phyloP scores from a whole-genome alignment of 352 stramenopile species.

The Phytophthora sojae region DNA sequence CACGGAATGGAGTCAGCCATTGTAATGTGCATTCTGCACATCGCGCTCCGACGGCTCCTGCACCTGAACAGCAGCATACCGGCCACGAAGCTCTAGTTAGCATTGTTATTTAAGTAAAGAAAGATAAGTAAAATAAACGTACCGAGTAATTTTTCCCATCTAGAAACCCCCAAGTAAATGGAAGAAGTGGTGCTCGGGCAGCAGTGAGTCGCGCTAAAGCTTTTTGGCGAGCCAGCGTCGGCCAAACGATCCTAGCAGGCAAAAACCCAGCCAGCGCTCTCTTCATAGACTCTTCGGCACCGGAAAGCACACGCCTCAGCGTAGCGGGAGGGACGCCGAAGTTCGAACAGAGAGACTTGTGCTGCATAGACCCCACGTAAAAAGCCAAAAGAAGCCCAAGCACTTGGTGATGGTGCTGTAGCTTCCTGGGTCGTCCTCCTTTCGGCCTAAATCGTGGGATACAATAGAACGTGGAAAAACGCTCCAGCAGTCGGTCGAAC shows the following conservation, averaged over 20 bases:
- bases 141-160: conserved; percentile 4
- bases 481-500: background rate
- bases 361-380: conserved; percentile 22
- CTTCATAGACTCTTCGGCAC: background rate
- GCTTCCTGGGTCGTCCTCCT: conserved; percentile 17
- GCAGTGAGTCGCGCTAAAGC: background rate
- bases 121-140: background rate
- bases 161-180: conserved; percentile 4
- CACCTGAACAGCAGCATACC: background rate
- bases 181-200: conserved; percentile 10
- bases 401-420: conserved; percentile 23
- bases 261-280: background rate
- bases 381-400: conserved; percentile 24
- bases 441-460: background rate
- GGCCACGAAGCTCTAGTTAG: too few species aligned
- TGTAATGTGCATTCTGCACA: conserved; percentile 26
- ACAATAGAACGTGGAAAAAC: background rate
- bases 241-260: conserved; percentile 13
- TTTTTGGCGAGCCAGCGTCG: background rate
- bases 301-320: conserved; percentile 1
- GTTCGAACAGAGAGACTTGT: background rate
- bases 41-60: background rate
- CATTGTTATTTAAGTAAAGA: too few species aligned
- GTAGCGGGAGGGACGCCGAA: conserved; percentile 18
- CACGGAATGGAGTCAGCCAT: conserved; percentile 23